Evolutionary conservation across 805 yeast species (phyloP).

Genomic region (Wickerhamia fluorescens): DNA sequence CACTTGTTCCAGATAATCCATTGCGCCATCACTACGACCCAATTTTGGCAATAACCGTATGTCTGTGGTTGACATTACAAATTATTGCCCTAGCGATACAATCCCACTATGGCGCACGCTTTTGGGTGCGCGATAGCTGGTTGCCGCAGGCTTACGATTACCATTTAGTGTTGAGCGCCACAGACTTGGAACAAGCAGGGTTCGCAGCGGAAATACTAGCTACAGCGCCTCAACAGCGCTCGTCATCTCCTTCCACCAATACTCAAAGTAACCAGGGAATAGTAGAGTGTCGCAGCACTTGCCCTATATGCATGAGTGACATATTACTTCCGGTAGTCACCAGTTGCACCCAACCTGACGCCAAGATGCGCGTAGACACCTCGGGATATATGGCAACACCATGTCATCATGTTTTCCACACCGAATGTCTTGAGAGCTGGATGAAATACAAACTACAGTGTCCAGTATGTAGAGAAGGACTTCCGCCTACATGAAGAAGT

Average conservation of each 20-base stretch:
- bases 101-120: conserved; percentile 67
- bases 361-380: conserved; percentile 5
- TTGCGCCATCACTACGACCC: conserved; percentile 64
- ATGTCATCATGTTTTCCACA: conserved; percentile 84
- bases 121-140: conserved; percentile 68
- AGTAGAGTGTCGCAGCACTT: conserved; percentile 49
- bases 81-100: conserved; percentile 54
- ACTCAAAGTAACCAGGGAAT: conserved; percentile 15
- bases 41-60: conserved; percentile 37
- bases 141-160: conserved; percentile 82
- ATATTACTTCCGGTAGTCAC: conserved; percentile 49
- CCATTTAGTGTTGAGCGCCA: conserved; percentile 56
- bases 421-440: conserved; percentile 87
- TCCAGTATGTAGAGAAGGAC: conserved; percentile 81
- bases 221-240: too few relatives aligned
- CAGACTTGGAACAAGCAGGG: conserved; percentile 54
- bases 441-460: conserved; percentile 90
- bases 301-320: conserved; percentile 86
- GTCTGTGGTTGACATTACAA: conserved; percentile 57
- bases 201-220: conserved; percentile 47
- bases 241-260: conserved; percentile 16
- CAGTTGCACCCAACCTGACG: conserved; percentile 8
- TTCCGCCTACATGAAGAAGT: conserved; percentile 64
- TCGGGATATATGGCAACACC: conserved; percentile 75
- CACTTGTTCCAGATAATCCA: conserved; percentile 47